phyloP scores from a whole-genome alignment of 2,329 filamentous ascomycete species.

The Alternaria arbusti region DNA sequence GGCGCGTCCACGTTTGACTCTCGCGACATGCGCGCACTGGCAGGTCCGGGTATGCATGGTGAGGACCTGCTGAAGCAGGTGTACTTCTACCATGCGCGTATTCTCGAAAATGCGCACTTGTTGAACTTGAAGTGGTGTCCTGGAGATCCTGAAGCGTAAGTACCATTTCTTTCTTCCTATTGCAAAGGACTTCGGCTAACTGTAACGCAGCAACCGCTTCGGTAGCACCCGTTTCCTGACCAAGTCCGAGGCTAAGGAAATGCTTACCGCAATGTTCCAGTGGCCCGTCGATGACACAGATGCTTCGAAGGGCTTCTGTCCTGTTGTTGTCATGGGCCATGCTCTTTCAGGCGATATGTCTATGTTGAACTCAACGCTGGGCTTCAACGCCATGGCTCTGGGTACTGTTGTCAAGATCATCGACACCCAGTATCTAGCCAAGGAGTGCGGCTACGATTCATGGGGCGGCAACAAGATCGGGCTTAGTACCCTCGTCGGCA shows the following conservation, averaged over 20 bases:
- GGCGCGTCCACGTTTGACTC: conserved; percentile 18
- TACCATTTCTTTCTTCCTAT: not conserved
- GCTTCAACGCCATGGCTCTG: not conserved
- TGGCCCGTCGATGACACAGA: conserved; percentile 3
- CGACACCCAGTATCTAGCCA: conserved; percentile 19
- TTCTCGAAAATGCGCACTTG: conserved; percentile 10
- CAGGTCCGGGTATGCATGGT: conserved; percentile 7
- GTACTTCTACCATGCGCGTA: conserved; percentile 23
- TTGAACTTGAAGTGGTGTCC: conserved; percentile 13
- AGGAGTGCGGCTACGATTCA: conserved; percentile 3
- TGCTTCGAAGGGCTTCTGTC: conserved; percentile 5
- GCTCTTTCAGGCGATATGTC: conserved; percentile 7
- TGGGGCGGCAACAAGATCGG: not conserved
- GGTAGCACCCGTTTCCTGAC: conserved; percentile 18
- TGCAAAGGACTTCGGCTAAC: not conserved
- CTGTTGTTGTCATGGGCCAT: conserved; percentile 16
- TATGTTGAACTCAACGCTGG: conserved; percentile 4
- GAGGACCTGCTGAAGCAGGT: conserved; percentile 19
- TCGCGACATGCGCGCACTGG: conserved; percentile 5
- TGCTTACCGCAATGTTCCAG: conserved; percentile 6
- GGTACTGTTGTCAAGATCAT: conserved; percentile 15
- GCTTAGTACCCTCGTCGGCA: conserved; percentile 3
- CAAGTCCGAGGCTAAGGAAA: not conserved
- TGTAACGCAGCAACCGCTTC: conserved; percentile 12
- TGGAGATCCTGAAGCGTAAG: conserved; percentile 9